Percentiles rank a stretch among this genome's conserved stretches.
Conservation (phyloP, 176 grass and related monocot species). For the Cenchrus fungigraminus region DNA sequence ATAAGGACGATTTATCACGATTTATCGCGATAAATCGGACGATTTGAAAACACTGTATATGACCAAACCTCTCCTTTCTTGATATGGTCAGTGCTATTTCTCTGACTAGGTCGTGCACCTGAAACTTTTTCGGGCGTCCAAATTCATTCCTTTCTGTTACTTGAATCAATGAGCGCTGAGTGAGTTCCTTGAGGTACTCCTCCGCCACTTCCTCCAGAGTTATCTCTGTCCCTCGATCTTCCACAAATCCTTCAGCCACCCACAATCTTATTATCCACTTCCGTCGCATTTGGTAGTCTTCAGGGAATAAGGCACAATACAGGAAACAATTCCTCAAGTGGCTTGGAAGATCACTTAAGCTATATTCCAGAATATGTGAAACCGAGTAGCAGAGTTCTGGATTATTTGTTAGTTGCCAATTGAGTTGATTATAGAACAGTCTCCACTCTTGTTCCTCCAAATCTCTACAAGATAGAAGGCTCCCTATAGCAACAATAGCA, state of each 20-base stretch:
- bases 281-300: neutral
- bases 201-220: neutral
- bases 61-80: conserved; percentile 10
- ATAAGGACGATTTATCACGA: no score
- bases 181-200: neutral
- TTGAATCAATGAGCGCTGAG: neutral
- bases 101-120: conserved; percentile 3
- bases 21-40: no score
- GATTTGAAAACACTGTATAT: no score
- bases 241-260: neutral
- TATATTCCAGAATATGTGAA: neutral
- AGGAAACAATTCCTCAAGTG: neutral
- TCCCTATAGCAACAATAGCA: neutral
- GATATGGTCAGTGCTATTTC: neutral
- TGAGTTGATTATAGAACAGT: conserved; percentile 17
- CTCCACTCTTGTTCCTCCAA: conserved; percentile 11
- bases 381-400: neutral
- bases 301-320: neutral
- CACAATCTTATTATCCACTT: conserved; percentile 21
- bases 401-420: conserved; percentile 7
- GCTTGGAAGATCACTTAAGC: neutral
- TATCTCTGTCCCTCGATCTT: neutral
- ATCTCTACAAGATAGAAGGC: neutral
- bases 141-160: neutral
- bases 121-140: neutral